Evolutionary conservation across 352 stramenopile species (phyloP), one percentile per base, ranked within the genome.

Genomic region (Pythium guiyangense): DNA sequence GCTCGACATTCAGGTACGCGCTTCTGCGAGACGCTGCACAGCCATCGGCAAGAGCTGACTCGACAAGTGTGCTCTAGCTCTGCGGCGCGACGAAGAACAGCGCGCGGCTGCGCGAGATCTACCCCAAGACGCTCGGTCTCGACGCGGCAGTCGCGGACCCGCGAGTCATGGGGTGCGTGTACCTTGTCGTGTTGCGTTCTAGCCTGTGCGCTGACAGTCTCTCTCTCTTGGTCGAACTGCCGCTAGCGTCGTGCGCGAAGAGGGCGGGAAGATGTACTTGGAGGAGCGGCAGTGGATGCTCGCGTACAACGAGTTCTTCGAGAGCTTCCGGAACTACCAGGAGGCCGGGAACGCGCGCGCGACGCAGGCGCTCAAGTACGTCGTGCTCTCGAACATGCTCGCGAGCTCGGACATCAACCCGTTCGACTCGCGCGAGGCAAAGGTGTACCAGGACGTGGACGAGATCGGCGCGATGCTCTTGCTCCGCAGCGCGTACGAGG

Each of bases 261-360:
- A 96, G 63, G 91, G 91, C 10, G 91, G 90, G n/a, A 96, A 96
- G 60, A 97, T 97, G 89, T 93, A 97, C 65, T 70, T 98, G 74
- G 77, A 89, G 47, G 79, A 96, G 66, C 77, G 79, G 29, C 67
- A 94, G 54, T 98, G 89, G 89, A 83, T 83, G 60, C 69, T 91
- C 37, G 92, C 92, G 44, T 97, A 97, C 75, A 96, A 97, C 59
- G 87, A 98, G 62, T 97, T 97, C 62, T 97, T 96, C 37, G 89
- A 97, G 71, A 93, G 87, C 57, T 97, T 98, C 60, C 79, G 87
- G 37, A 96, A 95, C 64, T 97, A 97, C 64, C 90, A 97, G 56
- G 88, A 98, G 68, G 89, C 88, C 14, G 92, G 87, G 6, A 96
- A 96, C 57, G 58, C 77, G 26, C 82, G 87, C 15, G 89, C 92